A percentile compares a stretch with the other conserved stretches of the same genome.
Evolutionary conservation across 176 grass and related monocot species (phyloP).

Genomic region (Bonia amplexicaulis): DNA sequence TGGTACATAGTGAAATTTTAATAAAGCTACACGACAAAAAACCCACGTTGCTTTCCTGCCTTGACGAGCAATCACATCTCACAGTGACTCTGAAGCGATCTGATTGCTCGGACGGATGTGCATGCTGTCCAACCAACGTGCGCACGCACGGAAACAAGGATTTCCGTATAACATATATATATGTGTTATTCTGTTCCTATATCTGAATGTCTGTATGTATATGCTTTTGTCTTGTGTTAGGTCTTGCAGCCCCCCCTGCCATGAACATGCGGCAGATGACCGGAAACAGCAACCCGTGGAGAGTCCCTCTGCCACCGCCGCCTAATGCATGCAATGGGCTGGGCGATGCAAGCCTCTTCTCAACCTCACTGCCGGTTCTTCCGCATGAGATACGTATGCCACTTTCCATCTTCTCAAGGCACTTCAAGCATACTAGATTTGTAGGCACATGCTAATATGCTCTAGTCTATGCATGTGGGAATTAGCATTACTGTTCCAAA

Average conservation of each 20-base stretch:
- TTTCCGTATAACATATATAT: neutral
- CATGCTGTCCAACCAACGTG: too few relatives aligned
- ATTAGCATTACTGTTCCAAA: neutral
- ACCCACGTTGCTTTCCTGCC: too few relatives aligned
- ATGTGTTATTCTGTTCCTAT: neutral
- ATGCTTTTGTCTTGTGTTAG: neutral
- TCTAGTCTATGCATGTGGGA: neutral
- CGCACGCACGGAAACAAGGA: too few relatives aligned
- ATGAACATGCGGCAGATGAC: conserved; percentile 25
- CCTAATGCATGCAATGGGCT: conserved; percentile 18
- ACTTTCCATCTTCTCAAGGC: neutral
- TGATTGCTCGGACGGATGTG: too few relatives aligned
- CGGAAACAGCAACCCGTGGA: conserved; percentile 36
- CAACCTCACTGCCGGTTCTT: conserved; percentile 76
- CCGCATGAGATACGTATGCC: conserved; percentile 60
- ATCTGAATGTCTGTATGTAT: neutral
- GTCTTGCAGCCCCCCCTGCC: conserved; percentile 26
- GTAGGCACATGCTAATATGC: neutral
- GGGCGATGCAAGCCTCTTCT: conserved; percentile 71
- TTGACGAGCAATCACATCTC: too few relatives aligned
- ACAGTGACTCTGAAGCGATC: too few relatives aligned
- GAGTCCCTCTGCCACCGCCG: neutral
- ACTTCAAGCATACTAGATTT: neutral
- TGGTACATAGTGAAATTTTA: too few relatives aligned
- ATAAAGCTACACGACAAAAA: too few relatives aligned